Evolutionary conservation across 352 stramenopile genomes (phyloP), one percentile per base, ranked within the genome.

Genomic region (Porosira glacialis): DNA sequence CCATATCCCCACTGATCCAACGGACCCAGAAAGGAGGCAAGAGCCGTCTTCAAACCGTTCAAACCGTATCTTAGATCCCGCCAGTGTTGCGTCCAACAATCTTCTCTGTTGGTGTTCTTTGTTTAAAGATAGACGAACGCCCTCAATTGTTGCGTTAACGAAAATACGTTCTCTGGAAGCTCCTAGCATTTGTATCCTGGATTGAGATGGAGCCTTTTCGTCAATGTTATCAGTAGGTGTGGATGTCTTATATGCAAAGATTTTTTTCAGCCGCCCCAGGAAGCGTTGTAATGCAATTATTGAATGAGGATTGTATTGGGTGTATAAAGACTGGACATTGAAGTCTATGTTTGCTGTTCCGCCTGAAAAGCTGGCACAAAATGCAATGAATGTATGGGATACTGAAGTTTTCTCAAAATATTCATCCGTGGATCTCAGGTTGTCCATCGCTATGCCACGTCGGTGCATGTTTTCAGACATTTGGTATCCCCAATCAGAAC

Each of bases 241-340:
- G n/a, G n/a, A n/a, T n/a, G n/a, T n/a, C n/a, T n/a, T n/a, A n/a
- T n/a, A n/a, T 8, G 45, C 48, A 17, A 69, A 61, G 10, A 71
- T 58, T 71, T 90, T 90, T 51, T 71, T 74, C 13, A 90, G 55
- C 49, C 85, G 51, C 28, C 80, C 82, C 6, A 89, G 43, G 45
- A 91, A 89, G 19, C 82, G 59, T 50, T 91, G 82, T 11, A 89
- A 58, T 24, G 82, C 82, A 57, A 91, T 88, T 5, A 88, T 59
- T 22, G 75, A 86, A 43, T 70, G 85, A n/a, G 85, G 85, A 69
- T 91, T 91, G 71, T 81, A 91, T 63, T 91, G 82, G 22, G 86
- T 52, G 35, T 53, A 72, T 44, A 83, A 43, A 30, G 63, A 49
- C 4, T 59, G 43, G 30, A 89, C 51, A 35, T 60, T 28, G 19